Base-by-base conservation (phyloP, 371 early-diverging fungal genomes). In the Antonospora locustae region DNA sequence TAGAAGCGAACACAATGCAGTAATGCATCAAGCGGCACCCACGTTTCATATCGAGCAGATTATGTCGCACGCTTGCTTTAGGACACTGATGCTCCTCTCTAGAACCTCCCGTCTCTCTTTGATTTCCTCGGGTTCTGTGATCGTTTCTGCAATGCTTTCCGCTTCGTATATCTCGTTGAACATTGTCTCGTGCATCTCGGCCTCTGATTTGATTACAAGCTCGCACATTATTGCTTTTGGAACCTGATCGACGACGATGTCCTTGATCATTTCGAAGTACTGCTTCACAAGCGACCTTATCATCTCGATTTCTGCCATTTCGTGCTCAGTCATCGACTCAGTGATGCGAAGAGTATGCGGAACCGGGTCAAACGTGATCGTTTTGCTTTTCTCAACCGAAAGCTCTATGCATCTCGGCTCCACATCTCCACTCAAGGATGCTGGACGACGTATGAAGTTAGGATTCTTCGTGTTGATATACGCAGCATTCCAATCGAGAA, bases 391-490 rank as follows among this genome's bases (percentile, higher is more conserved):
- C 12, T 55, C 52, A 34, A 55, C 55, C 27, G 34, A 51, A 47
- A 38, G 46, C 28, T 40, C 52, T 25, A 45, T 60, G 5, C 9
- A 28, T 4, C 24, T 30, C 50, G 30, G 30, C 38, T 60, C 56
- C 20, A 19, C 24, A 14, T 55, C 62, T 44, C 55, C 51, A 3
- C 40, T 47, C 19, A 84, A 82, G 4, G 81, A 82, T 0, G 80
- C 79, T 0, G 79, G 83, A 41, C 84, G 58, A 17, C 38, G 82
- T 41, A 82, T 76, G 68, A 95, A 95, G 70, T 95, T 93, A 3
- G 93, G 93, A 68, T 95, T 93, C 12, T 81, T 91, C 0, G 96
- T 93, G 78, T 91, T 93, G 73, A 97, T 84, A 71, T 95, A 97
- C 1, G 85, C 80, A 43, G 82, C 78, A 70, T 89, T 82, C 58